Evolutionary conservation across 805 yeast species (phyloP).

Genomic region (Saccharomycopsis malanga): DNA sequence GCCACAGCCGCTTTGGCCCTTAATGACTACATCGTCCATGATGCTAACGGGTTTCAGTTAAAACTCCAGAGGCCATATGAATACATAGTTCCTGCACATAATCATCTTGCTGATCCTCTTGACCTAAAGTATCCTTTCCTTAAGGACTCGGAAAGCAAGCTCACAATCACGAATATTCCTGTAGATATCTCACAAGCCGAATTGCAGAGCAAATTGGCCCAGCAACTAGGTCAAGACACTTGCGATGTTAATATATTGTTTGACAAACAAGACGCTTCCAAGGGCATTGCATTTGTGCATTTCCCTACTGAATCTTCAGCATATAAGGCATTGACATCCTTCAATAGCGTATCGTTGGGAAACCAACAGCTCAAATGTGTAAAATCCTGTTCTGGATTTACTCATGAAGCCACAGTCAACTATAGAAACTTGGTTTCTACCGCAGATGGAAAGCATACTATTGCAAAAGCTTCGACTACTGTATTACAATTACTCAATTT

Average conservation of each 20-base stretch:
- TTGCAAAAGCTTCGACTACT: slow-evolving; percentile 27
- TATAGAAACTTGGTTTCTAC: slow-evolving; percentile 23
- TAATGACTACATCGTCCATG: slow-evolving; percentile 3
- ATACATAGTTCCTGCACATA: slow-evolving; percentile 32
- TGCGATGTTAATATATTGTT: slow-evolving; percentile 28
- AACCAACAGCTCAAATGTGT: slow-evolving; percentile 32
- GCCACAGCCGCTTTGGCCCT: slow-evolving; percentile 48
- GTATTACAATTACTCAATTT: slow-evolving; percentile 64
- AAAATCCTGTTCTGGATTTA: slow-evolving; percentile 33
- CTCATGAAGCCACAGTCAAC: slow-evolving; percentile 23
- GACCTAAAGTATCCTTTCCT: slow-evolving; percentile 28
- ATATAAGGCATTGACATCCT: slow-evolving; percentile 28
- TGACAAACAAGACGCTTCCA: slow-evolving; percentile 42
- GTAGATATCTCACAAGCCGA: slow-evolving; percentile 36
- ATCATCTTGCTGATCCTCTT: slow-evolving; percentile 14
- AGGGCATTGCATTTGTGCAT: slow-evolving; percentile 55
- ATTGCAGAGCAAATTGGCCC: slow-evolving; percentile 28
- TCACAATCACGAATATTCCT: slow-evolving; percentile 42
- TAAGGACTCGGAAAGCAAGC: slow-evolving; percentile 40
- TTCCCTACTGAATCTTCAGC: slow-evolving; percentile 25
- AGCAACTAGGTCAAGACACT: slow-evolving; percentile 32
- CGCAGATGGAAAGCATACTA: slow-evolving; percentile 28
- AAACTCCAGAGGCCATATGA: slow-evolving; percentile 39
- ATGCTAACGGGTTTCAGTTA: slow-evolving; percentile 24
- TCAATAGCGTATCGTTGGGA: slow-evolving; percentile 33